A percentile compares a stretch with the other conserved stretches of the same genome.
Evolutionary conservation across 495 filamentous ascomycete species (phyloP).

Genomic region (Lasiosphaeria hispida): DNA sequence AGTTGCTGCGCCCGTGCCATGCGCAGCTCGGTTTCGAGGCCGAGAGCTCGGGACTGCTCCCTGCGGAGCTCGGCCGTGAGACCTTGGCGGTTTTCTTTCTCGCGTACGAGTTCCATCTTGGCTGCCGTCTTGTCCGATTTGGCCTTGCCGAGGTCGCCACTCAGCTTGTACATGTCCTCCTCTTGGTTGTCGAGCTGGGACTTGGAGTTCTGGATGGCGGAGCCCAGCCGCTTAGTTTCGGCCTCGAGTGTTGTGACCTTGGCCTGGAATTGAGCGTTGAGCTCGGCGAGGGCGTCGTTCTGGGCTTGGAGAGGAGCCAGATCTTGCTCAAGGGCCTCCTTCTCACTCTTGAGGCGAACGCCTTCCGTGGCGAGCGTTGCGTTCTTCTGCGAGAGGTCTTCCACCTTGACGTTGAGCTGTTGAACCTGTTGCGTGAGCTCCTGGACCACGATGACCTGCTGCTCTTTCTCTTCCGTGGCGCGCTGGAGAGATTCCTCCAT

Average conservation of each 20-base stretch:
- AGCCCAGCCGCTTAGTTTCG: not conserved
- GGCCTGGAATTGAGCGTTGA: not conserved
- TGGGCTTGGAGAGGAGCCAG: not conserved
- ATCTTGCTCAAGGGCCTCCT: conserved; percentile 4
- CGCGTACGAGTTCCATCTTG: not conserved
- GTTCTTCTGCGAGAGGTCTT: not conserved
- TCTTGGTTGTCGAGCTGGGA: not conserved
- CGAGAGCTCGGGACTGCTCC: not conserved
- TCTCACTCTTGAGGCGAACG: not conserved
- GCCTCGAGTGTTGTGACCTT: not conserved
- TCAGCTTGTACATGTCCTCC: not conserved
- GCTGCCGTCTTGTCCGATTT: not conserved
- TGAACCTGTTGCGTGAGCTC: not conserved
- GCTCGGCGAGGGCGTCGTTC: conserved; percentile 1
- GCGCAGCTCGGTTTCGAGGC: conserved; percentile 4
- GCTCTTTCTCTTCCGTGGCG: not conserved
- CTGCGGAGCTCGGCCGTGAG: not conserved
- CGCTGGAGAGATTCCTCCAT: not conserved
- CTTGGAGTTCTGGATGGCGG: not conserved
- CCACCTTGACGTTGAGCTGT: not conserved
- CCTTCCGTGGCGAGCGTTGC: not conserved
- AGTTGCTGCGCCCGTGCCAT: not conserved
- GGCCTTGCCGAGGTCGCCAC: conserved; percentile 1
- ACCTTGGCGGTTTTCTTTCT: not conserved
- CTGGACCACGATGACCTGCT: not conserved